Conservation (phyloP, 805 yeast genomes). For the Ogataea methanolica region DNA sequence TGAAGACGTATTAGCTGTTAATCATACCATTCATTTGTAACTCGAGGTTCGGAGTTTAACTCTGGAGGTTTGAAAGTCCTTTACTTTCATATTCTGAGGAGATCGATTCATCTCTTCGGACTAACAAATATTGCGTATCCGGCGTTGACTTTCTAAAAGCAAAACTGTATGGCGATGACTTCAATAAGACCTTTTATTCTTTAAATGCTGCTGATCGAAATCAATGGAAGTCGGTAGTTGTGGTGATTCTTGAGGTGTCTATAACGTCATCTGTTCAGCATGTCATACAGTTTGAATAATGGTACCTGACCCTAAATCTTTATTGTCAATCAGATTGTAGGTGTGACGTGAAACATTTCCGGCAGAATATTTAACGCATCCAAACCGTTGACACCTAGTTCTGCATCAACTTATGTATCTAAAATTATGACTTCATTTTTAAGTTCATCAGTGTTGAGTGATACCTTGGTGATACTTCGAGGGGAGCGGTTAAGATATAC, state of each 20-base stretch:
- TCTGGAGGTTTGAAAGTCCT: not conserved
- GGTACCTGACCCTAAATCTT: too few relatives aligned
- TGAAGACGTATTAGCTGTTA: not conserved
- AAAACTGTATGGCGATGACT: slow-evolving; percentile 10
- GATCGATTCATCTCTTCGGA: slow-evolving; percentile 5
- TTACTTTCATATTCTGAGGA: not conserved
- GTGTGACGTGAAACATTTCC: too few relatives aligned
- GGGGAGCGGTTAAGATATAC: not conserved
- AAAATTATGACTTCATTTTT: not conserved
- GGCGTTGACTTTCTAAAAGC: slow-evolving; percentile 15
- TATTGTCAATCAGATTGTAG: too few relatives aligned
- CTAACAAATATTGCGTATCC: slow-evolving; percentile 13
- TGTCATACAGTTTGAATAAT: too few relatives aligned
- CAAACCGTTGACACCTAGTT: not conserved
- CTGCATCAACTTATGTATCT: not conserved
- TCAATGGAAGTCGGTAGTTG: not conserved
- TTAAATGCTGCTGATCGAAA: not conserved
- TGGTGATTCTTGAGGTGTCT: not conserved
- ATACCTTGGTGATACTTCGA: not conserved
- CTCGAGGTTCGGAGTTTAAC: not conserved
- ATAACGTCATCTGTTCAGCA: too few relatives aligned
- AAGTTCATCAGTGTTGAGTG: too few relatives aligned
- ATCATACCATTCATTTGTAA: not conserved
- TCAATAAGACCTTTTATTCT: not conserved
- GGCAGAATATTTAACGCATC: too few relatives aligned